phyloP scores from a whole-genome alignment of 2,329 filamentous ascomycete species.

The Fusarium tuaranense region DNA sequence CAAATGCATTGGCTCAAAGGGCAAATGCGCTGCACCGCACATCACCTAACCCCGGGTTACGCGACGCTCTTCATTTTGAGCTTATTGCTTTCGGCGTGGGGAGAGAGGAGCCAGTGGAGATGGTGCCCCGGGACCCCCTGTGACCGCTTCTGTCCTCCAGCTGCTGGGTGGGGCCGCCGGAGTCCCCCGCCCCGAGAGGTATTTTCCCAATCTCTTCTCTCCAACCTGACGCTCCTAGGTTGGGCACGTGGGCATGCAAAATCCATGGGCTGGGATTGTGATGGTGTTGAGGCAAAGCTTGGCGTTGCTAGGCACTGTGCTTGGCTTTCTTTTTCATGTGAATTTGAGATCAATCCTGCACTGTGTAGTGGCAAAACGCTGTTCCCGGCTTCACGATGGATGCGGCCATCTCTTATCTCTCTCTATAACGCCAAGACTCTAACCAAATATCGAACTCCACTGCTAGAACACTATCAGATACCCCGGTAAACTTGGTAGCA shows the following conservation, averaged over 20 bases:
- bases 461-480: not conserved
- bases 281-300: not conserved
- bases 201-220: not conserved
- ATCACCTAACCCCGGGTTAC: not conserved
- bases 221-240: not conserved
- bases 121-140: not conserved
- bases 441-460: not conserved
- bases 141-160: not conserved
- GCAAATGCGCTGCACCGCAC: not conserved
- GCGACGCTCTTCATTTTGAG: not conserved
- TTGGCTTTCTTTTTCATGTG: not conserved
- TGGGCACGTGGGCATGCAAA: slow-evolving; percentile 9
- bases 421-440: not conserved
- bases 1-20: not conserved
- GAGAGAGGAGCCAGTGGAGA: not conserved
- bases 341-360: not conserved
- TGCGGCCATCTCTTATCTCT: not conserved
- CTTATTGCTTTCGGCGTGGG: not conserved
- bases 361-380: not conserved
- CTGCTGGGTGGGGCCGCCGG: not conserved
- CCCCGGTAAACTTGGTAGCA: not conserved
- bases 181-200: not conserved
- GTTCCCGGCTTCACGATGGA: not conserved
- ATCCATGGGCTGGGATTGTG: not conserved
- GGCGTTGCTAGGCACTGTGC: not conserved